These are phyloP conservation scores for Phialophora expanda DNA, from an alignment of 2,329 filamentous ascomycete species.

Conservation along the genomic window DNA sequence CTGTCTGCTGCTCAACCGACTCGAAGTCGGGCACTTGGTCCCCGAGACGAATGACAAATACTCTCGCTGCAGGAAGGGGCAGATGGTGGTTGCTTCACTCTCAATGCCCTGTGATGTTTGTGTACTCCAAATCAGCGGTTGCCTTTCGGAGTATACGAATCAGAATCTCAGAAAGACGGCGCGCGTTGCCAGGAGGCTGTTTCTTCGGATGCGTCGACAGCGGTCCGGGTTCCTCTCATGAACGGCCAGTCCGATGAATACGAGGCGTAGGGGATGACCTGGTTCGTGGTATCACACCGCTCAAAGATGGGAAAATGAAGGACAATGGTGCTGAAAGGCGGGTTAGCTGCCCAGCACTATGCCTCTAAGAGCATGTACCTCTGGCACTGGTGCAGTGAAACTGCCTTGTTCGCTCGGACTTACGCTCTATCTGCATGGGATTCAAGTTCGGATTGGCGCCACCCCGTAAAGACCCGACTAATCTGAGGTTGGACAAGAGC, in stretches of 20 bases:
- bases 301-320: neutral
- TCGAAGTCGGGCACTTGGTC: neutral
- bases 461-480: neutral
- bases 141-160: neutral
- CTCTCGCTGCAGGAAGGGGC: neutral
- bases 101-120: neutral
- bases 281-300: neutral
- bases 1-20: neutral
- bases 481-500: neutral
- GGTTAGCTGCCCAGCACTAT: neutral
- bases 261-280: neutral
- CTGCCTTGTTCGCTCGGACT: neutral
- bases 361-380: neutral
- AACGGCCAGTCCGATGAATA: neutral
- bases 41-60: neutral
- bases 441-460: neutral
- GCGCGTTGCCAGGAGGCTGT: neutral
- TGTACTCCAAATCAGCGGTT: neutral
- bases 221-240: neutral
- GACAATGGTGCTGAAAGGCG: neutral
- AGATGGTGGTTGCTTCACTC: neutral
- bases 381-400: neutral
- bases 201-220: neutral
- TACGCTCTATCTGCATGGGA: neutral
- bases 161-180: neutral